Percentiles rank a stretch among this genome's conserved stretches.
Evolutionary conservation across 2,329 filamentous ascomycete species (phyloP).

Genomic region (Rugonectria rugulosa): DNA sequence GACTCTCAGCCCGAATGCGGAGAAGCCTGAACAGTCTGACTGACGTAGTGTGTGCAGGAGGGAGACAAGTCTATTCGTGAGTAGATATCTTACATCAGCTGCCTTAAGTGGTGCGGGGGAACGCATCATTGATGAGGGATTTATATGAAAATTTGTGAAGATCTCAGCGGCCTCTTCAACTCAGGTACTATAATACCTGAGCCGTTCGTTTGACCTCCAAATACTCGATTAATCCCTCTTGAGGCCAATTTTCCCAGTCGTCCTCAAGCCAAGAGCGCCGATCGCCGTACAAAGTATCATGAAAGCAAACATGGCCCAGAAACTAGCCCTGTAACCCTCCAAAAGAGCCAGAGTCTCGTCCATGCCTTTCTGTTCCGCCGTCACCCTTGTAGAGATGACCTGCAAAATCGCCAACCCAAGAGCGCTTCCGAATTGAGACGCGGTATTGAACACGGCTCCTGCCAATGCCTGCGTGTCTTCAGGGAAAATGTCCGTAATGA

Average conservation of each 20-base stretch:
- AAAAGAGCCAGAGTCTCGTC: constrained; percentile 46
- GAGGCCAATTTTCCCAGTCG: constrained; percentile 54
- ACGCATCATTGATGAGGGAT: neutral
- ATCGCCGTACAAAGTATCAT: constrained; percentile 52
- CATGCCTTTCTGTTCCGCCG: constrained; percentile 41
- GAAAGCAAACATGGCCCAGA: constrained; percentile 58
- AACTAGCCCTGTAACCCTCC: constrained; percentile 57
- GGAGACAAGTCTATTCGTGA: no score
- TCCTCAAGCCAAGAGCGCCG: constrained; percentile 50
- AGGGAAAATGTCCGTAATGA: constrained; percentile 63
- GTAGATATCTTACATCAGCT: no score
- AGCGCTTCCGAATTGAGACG: constrained; percentile 62
- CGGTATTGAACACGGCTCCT: constrained; percentile 68
- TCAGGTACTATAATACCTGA: no score
- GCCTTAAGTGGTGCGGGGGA: no score
- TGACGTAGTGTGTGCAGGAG: no score
- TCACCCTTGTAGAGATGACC: constrained; percentile 51
- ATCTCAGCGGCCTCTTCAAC: no score
- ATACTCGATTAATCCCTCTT: constrained; percentile 46
- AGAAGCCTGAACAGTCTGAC: no score
- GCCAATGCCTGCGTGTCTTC: constrained; percentile 65
- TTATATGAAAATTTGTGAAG: no score
- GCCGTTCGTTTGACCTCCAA: neutral
- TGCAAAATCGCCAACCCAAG: constrained; percentile 57
- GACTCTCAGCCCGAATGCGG: no score